A percentile compares a stretch with the other conserved stretches of the same genome.
phyloP scores from a whole-genome alignment of 768 basidiomycete genomes.

The Gautieria morchelliformis region DNA sequence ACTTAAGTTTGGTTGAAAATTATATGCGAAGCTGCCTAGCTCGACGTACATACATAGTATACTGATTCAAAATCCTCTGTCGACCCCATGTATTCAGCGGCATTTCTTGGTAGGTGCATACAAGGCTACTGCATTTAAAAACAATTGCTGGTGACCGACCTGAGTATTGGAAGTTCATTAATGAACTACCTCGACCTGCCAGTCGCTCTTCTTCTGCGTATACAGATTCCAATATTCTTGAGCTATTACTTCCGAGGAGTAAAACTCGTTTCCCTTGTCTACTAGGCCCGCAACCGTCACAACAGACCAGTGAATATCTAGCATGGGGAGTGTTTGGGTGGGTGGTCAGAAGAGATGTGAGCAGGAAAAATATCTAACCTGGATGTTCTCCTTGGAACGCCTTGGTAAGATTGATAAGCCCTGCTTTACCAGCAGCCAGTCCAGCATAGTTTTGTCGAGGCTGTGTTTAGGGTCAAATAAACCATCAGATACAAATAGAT shows the following conservation, averaged over 20 bases:
- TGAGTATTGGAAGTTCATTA: background rate
- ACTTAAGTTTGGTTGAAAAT: too few species aligned
- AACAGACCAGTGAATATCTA: slow-evolving; percentile 4
- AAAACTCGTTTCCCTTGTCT: slow-evolving; percentile 1
- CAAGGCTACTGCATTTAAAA: too few species aligned
- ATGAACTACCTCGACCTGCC: slow-evolving; percentile 1
- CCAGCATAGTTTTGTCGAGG: slow-evolving; percentile 4
- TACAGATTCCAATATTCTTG: slow-evolving; percentile 4
- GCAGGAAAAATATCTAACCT: background rate
- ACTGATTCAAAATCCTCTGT: too few species aligned
- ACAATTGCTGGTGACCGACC: too few species aligned
- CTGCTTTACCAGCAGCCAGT: slow-evolving; percentile 2
- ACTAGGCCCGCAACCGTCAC: slow-evolving; percentile 1
- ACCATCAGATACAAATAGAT: background rate
- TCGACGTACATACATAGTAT: too few species aligned
- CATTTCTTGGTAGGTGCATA: too few species aligned
- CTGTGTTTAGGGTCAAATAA: background rate
- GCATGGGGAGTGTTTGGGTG: background rate
- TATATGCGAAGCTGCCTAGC: too few species aligned
- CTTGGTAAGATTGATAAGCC: slow-evolving; percentile 2
- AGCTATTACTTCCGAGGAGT: background rate
- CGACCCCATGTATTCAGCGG: too few species aligned
- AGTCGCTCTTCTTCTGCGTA: background rate
- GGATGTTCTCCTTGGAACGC: slow-evolving; percentile 1
- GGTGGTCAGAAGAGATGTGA: background rate